Evolutionary conservation across 2,329 filamentous ascomycete species (phyloP), one percentile per base, ranked within the genome.

Genomic region (Cordyceps farinosa): DNA sequence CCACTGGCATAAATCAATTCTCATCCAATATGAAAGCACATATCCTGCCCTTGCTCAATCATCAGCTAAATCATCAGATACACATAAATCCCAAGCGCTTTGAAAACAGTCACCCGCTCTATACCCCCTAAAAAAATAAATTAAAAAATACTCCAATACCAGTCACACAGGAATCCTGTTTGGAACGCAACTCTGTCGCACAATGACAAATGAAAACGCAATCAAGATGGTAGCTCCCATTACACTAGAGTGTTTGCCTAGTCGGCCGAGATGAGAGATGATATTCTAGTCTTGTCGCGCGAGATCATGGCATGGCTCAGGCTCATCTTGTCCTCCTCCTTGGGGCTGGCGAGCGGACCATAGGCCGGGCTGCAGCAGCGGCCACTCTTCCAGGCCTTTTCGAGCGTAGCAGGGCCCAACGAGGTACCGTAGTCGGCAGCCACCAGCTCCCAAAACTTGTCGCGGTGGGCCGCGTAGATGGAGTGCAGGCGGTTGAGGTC

Each of bases 381-480:
- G 45, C 78, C 81, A 10, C 78, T 77, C 72, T 80, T 82, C 87
- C 89, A 92, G n/a, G 87, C 86, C 71, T 88, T 87, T 76, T 91
- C 89, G 27, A 92, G 80, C 40, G 86, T 79, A 15, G 82, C 79
- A 1, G 89, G 84, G 55, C 84, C 87, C 1, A 82, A 81, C 40
- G 86, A 84, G 15, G 78, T 74, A 60, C 89, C 89, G 70, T 93
- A 93, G 69, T 92, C 89, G 32, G 84, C 79, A 36, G 90, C 89
- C 42, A 94, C 83, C 54, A 84, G 81, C 40, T 84, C 80, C 90
- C 90, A 94, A 77, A 94, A 93, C 9, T 84, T 83, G 57, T 82
- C 80, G 50, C 89, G 86, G 75, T 91, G 89, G 8, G 84, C 79
- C 59, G 87, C 83, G 75, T 93, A 93, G 68, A 92, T 84, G 65